Percentiles rank a stretch among this genome's conserved stretches.
Conservation (phyloP, 2,329 filamentous ascomycete genomes). For the Samsoniella hepiali region DNA sequence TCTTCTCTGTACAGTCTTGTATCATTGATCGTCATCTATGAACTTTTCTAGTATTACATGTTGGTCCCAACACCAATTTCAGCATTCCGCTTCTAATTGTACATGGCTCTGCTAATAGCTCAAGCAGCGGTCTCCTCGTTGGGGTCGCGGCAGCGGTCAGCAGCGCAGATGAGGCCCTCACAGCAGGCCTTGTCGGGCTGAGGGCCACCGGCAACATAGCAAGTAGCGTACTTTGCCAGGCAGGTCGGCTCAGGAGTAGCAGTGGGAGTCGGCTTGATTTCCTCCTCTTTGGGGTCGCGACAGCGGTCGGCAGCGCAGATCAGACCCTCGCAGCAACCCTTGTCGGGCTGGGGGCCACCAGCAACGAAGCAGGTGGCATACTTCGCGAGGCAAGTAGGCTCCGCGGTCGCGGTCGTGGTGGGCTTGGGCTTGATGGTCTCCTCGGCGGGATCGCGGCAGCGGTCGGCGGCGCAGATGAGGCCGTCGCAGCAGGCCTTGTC, state of each 20-base stretch:
- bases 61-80: background rate
- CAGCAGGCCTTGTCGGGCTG: slow-evolving; percentile 1
- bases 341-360: background rate
- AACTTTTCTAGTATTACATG: background rate
- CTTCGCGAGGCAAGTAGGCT: slow-evolving; percentile 9
- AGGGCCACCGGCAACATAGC: background rate
- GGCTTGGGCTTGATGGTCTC: background rate
- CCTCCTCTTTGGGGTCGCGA: background rate
- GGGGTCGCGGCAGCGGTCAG: slow-evolving; percentile 10
- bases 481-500: slow-evolving; percentile 3
- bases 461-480: slow-evolving; percentile 5
- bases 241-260: background rate
- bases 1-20: background rate
- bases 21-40: background rate
- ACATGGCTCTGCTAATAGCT: background rate
- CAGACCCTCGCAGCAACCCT: slow-evolving; percentile 3
- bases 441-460: slow-evolving; percentile 3
- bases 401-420: background rate
- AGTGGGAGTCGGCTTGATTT: background rate
- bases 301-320: slow-evolving; percentile 8
- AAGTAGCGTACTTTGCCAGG: slow-evolving; percentile 1
- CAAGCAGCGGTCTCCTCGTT: slow-evolving; percentile 4
- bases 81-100: background rate
- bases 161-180: slow-evolving; percentile 2
- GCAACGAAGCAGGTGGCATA: slow-evolving; percentile 2